Conservation (phyloP, 2,329 filamentous ascomycete genomes). For the Aureobasidium sp. region DNA sequence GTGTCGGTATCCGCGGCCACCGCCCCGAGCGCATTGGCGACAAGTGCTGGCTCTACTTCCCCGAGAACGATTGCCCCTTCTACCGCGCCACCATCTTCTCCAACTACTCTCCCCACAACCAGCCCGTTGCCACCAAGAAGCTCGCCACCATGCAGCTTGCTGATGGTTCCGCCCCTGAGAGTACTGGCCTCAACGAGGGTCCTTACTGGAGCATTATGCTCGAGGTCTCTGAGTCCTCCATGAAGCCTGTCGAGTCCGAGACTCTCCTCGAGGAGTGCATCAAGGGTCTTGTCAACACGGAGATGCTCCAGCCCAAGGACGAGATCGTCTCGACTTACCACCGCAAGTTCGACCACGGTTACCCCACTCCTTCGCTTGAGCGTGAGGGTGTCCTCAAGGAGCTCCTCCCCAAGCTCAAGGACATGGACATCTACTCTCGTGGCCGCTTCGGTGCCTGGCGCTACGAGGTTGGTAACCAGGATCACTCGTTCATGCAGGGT, state of each 20-base stretch:
- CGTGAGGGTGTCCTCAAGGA: conserved; percentile 89
- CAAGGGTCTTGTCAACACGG: conserved; percentile 93
- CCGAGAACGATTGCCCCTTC: conserved; percentile 96
- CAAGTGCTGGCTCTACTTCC: conserved; percentile 99
- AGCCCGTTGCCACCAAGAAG: conserved; percentile 73
- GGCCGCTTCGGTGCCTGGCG: conserved; percentile 97
- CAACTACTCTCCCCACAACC: conserved; percentile 99
- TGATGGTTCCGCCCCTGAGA: conserved; percentile 71
- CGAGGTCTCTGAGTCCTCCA: conserved; percentile 87
- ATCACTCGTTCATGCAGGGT: conserved; percentile 95
- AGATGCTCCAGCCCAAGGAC: conserved; percentile 83
- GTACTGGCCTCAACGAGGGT: conserved; percentile 66
- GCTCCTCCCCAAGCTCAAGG: conserved; percentile 86
- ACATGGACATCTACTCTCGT: conserved; percentile 85
- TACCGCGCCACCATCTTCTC: conserved; percentile 99
- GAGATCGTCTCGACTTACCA: conserved; percentile 98
- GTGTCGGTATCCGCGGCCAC: conserved; percentile 83
- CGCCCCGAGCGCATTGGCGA: conserved; percentile 95
- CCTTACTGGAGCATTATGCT: conserved; percentile 99
- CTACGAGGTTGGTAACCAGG: conserved; percentile 95
- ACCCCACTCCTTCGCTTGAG: conserved; percentile 90
- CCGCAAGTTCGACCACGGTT: conserved; percentile 95
- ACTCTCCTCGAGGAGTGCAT: conserved; percentile 86
- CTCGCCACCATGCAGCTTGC: conserved; percentile 79
- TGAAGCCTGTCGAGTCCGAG: conserved; percentile 86